These are phyloP conservation scores for Tillandsia leiboldiana DNA, from an alignment of 176 grass and related monocot genomes.

Conservation along the genomic window DNA sequence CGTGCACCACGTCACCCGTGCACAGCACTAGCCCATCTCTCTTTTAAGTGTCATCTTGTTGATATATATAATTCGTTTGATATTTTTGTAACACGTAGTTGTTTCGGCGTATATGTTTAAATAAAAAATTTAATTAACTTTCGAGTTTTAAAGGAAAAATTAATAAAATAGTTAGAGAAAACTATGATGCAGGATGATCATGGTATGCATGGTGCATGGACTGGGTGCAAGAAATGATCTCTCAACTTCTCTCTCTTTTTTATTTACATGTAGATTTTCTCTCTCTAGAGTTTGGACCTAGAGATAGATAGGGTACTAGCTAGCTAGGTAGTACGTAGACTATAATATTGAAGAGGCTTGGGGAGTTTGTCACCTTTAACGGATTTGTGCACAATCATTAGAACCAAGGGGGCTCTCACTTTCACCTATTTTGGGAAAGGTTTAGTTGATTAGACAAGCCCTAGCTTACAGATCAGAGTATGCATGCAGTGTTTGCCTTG, in stretches of 20 bases:
- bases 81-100: too few relatives aligned
- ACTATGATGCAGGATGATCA: too few relatives aligned
- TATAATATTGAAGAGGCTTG: not conserved
- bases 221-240: not conserved
- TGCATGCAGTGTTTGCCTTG: not conserved
- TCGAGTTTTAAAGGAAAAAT: too few relatives aligned
- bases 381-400: conserved; percentile 79
- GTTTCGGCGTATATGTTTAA: too few relatives aligned
- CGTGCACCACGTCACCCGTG: too few relatives aligned
- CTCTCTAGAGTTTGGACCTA: conserved; percentile 1
- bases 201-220: too few relatives aligned
- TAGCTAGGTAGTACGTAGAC: conserved; percentile 17
- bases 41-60: too few relatives aligned
- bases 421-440: conserved; percentile 44
- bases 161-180: too few relatives aligned
- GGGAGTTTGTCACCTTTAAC: conserved; percentile 23
- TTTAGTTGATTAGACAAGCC: conserved; percentile 9
- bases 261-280: not conserved
- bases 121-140: too few relatives aligned
- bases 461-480: not conserved
- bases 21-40: too few relatives aligned
- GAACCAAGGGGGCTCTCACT: conserved; percentile 43
- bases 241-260: not conserved
- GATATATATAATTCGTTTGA: too few relatives aligned
- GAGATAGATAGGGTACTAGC: conserved; percentile 3